Evolutionary conservation across 805 yeast genomes (phyloP).

Genomic region (Teunomyces barrocoloradensis): DNA sequence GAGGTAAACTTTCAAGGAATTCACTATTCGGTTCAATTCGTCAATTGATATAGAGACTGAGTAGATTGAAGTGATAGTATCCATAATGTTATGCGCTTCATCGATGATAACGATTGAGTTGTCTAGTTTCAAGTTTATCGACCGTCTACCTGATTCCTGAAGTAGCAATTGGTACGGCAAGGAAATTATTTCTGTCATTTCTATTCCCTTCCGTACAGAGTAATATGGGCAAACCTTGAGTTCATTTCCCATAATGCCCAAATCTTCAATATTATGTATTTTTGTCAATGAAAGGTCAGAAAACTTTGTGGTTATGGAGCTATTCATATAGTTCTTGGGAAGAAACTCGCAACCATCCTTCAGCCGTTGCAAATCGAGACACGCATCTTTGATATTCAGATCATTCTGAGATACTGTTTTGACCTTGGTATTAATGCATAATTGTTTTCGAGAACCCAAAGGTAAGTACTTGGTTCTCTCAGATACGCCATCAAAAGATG

Average conservation of each 20-base stretch:
- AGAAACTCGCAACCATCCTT: constrained; percentile 24
- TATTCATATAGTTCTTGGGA: constrained; percentile 35
- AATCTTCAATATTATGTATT: constrained; percentile 78
- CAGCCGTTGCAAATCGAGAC: constrained; percentile 62
- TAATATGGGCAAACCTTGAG: constrained; percentile 79
- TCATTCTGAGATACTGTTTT: constrained; percentile 40
- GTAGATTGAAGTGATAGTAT: constrained; percentile 66
- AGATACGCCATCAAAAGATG: constrained; percentile 46
- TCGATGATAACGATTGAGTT: constrained; percentile 76
- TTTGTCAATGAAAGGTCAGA: constrained; percentile 54
- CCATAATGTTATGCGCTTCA: constrained; percentile 88
- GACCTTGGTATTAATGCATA: constrained; percentile 73
- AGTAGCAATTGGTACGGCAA: constrained; percentile 81
- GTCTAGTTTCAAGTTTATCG: constrained; percentile 56
- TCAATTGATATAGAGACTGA: constrained; percentile 54
- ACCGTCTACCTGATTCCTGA: constrained; percentile 56
- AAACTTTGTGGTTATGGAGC: constrained; percentile 30
- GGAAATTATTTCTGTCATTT: constrained; percentile 69
- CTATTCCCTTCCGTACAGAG: constrained; percentile 56
- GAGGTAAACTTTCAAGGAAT: constrained; percentile 54
- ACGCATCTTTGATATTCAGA: constrained; percentile 72
- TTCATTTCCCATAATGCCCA: constrained; percentile 56
- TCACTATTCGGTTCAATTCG: constrained; percentile 47
- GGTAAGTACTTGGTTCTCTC: constrained; percentile 70
- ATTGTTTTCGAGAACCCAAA: constrained; percentile 79